Percentiles rank a stretch among this genome's conserved stretches.
Evolutionary conservation across 331 rosid species (phyloP).

Genomic region (Dryas integrifolia): DNA sequence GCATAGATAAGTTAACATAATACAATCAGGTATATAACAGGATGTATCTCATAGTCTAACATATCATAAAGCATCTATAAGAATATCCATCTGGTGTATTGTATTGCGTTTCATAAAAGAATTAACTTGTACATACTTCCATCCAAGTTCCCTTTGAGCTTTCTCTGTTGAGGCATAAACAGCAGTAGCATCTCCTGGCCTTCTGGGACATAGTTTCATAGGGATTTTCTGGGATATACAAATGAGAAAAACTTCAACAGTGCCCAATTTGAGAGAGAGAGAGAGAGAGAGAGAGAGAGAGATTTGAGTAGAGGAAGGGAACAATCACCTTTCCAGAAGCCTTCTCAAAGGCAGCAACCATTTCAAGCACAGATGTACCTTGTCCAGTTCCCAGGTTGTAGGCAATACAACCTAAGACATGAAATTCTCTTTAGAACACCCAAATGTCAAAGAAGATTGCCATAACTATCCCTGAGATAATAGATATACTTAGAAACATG

Average conservation of each 20-base stretch:
- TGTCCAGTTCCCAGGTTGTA: constrained; percentile 88
- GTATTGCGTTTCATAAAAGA: neutral
- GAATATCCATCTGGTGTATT: neutral
- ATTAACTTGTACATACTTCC: constrained; percentile 60
- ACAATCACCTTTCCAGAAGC: constrained; percentile 78
- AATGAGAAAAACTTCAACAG: constrained; percentile 15
- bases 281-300: neutral
- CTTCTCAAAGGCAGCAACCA: constrained; percentile 85
- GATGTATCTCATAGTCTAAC: too few relatives aligned
- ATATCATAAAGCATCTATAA: neutral
- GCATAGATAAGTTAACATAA: too few relatives aligned
- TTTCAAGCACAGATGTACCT: constrained; percentile 91
- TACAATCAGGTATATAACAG: too few relatives aligned
- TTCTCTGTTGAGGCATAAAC: constrained; percentile 91
- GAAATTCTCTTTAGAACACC: constrained; percentile 19
- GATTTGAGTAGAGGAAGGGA: neutral
- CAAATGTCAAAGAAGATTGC: neutral
- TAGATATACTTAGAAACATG: neutral
- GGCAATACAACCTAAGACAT: constrained; percentile 71
- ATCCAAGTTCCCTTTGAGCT: constrained; percentile 78
- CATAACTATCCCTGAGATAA: neutral
- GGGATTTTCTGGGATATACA: constrained; percentile 67
- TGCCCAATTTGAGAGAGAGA: neutral
- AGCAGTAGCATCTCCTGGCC: constrained; percentile 86
- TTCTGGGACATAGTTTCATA: constrained; percentile 62